Evolutionary conservation across 2,329 filamentous ascomycete species (phyloP).

Genomic region (Fusarium sp.): DNA sequence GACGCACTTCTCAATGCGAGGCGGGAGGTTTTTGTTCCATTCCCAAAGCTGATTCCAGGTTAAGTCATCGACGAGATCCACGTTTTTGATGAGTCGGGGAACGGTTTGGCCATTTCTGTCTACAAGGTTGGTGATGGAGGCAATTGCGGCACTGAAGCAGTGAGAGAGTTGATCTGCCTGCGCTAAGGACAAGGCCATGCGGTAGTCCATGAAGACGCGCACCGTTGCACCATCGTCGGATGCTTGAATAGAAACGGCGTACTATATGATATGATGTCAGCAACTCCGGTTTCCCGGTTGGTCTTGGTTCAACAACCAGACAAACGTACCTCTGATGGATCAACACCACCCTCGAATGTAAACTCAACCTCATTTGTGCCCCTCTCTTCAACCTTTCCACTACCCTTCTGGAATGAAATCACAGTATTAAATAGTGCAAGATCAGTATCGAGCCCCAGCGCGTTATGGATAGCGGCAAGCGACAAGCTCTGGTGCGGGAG

Average conservation of each 20-base stretch:
- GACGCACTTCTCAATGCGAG: slow-evolving; percentile 3
- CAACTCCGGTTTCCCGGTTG: too few relatives aligned
- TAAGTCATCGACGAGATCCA: background rate
- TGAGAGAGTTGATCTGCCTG: slow-evolving; percentile 1
- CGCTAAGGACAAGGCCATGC: background rate
- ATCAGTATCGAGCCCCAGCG: background rate
- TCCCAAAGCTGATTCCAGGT: slow-evolving; percentile 1
- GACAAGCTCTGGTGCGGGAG: slow-evolving; percentile 6
- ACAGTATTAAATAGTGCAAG: slow-evolving; percentile 7
- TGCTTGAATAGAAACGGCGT: slow-evolving; percentile 12
- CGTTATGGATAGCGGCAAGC: slow-evolving; percentile 1
- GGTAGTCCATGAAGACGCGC: slow-evolving; percentile 9
- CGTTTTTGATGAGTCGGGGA: background rate
- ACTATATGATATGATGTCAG: background rate
- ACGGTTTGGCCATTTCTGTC: too few relatives aligned
- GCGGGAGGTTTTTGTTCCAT: slow-evolving; percentile 6
- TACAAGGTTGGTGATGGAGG: slow-evolving; percentile 1
- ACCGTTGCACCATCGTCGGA: background rate
- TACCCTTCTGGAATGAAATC: slow-evolving; percentile 13
- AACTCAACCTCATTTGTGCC: background rate
- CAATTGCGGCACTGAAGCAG: slow-evolving; percentile 15
- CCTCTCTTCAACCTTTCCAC: background rate
- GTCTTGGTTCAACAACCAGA: too few relatives aligned
- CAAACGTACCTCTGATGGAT: slow-evolving; percentile 9
- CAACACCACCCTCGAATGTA: slow-evolving; percentile 2